Percentiles rank a stretch among this genome's conserved stretches.
Evolutionary conservation across 2,329 filamentous ascomycete species (phyloP).

Genomic region (Diaporthe destruens): DNA sequence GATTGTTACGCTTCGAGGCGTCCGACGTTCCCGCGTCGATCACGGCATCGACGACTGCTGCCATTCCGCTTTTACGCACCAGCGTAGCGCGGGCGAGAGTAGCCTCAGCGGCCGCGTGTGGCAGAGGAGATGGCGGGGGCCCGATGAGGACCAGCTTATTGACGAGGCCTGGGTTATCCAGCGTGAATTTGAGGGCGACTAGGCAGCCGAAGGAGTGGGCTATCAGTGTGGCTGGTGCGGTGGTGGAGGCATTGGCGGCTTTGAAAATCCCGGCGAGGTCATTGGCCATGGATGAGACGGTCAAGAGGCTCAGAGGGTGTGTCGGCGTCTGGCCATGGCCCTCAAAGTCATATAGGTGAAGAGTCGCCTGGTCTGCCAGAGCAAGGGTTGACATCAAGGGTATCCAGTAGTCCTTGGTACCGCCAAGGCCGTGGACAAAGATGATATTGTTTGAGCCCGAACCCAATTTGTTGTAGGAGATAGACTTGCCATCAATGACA

Average conservation of each 20-base stretch:
- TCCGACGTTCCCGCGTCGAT: neutral
- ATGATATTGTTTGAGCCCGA: neutral
- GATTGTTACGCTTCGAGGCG: neutral
- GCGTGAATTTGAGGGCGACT: neutral
- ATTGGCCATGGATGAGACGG: neutral
- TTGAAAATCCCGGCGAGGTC: neutral
- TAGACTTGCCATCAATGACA: neutral
- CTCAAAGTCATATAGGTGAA: constrained; percentile 11
- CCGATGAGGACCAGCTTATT: neutral
- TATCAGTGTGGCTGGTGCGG: neutral
- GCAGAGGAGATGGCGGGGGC: neutral
- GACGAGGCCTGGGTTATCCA: neutral
- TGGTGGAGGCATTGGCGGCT: neutral
- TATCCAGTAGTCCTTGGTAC: neutral
- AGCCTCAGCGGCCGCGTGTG: neutral
- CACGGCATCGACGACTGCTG: neutral
- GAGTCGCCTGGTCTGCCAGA: neutral
- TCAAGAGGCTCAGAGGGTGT: neutral
- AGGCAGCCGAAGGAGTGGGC: constrained; percentile 11
- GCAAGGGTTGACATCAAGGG: neutral
- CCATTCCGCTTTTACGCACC: neutral
- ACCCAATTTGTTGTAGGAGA: neutral
- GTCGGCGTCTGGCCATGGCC: neutral
- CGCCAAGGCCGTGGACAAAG: neutral
- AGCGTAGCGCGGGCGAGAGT: neutral